Base-by-base conservation (phyloP, 345 rosid species). In the Syzygium aromaticum region DNA sequence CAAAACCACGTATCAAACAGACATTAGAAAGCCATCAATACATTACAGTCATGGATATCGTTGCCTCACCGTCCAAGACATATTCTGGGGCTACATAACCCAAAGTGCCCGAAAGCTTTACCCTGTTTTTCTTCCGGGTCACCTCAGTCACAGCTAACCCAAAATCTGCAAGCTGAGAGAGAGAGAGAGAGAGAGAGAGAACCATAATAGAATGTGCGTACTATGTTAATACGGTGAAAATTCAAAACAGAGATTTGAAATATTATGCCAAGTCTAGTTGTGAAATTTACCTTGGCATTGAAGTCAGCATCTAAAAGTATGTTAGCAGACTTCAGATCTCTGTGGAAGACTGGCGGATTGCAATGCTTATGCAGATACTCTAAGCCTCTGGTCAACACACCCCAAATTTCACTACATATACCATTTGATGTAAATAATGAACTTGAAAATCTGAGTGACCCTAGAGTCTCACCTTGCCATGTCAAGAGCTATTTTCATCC, bases 71-170 rank as follows among this genome's bases (percentile, higher is more conserved):
- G 84, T 96, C 96, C 77, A 95, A 90, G 86, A 98, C 92, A 86
- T 98, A 98, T 92, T 98, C 99, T 1, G 99, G 99, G 28, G 99
- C 99, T 21, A 98, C 94, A 86, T 98, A 98, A 77, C 99, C 99
- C 88, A 96, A 91, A 2, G 99, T 98, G 87, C 99, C 99, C 0
- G 99, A 98, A 82, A 98, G 98, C 92, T 96, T 95, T 90, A 92
- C 93, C 87, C 94, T 93, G 87, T 92, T 94, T 91, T 91, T 95
- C 92, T 94, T 94, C 77, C 92, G 93, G 87, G 93, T 89, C 51
- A 94, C 95, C 89, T 93, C 92, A 9, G 94, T 90, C 88, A 98
- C 96, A 73, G 99, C 99, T 63, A 98, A 98, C 87, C 99, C 99
- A 88, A 98, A 98, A 93, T 98, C 99, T 59, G 99, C 95, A 27